These are phyloP conservation scores for Puya raimondii DNA, from an alignment of 176 grass and related monocot genomes.

Conservation along the genomic window DNA sequence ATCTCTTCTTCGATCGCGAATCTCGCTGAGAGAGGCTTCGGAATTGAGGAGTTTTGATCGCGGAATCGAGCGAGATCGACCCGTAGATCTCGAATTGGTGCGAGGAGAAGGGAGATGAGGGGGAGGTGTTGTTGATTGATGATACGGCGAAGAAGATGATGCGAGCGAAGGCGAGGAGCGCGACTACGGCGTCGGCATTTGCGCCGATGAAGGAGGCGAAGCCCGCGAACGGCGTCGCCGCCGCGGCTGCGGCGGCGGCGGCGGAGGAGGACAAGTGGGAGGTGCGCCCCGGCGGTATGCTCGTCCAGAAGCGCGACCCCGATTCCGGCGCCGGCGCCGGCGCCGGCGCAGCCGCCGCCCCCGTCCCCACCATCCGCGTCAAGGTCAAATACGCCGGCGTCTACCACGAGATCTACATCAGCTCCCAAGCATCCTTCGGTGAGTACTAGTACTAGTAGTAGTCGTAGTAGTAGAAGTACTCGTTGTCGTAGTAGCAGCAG, in stretches of 20 bases:
- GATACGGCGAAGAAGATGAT: slow-evolving; percentile 2
- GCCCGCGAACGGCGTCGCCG: neutral
- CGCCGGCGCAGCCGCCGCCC: slow-evolving; percentile 27
- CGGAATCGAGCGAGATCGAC: no score
- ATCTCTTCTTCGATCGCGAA: no score
- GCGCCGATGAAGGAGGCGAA: neutral
- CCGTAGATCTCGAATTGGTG: no score
- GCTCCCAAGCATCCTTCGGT: slow-evolving; percentile 72
- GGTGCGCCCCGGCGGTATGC: slow-evolving; percentile 84
- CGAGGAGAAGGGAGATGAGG: neutral
- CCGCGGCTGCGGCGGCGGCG: slow-evolving; percentile 26
- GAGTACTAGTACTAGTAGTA: neutral
- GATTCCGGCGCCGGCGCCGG: slow-evolving; percentile 29
- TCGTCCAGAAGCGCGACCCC: slow-evolving; percentile 74
- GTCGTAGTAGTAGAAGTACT: no score
- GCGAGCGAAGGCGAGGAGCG: neutral
- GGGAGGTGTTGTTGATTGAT: neutral
- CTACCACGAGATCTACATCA: slow-evolving; percentile 96
- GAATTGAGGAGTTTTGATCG: no score
- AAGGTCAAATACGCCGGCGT: slow-evolving; percentile 73
- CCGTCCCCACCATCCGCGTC: slow-evolving; percentile 72
- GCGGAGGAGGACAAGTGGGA: slow-evolving; percentile 70
- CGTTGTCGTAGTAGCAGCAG: no score
- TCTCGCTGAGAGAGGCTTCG: no score
- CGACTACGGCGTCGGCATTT: neutral